Conservation (phyloP, 768 basidiomycete species). For the Lentinula lateritia region DNA sequence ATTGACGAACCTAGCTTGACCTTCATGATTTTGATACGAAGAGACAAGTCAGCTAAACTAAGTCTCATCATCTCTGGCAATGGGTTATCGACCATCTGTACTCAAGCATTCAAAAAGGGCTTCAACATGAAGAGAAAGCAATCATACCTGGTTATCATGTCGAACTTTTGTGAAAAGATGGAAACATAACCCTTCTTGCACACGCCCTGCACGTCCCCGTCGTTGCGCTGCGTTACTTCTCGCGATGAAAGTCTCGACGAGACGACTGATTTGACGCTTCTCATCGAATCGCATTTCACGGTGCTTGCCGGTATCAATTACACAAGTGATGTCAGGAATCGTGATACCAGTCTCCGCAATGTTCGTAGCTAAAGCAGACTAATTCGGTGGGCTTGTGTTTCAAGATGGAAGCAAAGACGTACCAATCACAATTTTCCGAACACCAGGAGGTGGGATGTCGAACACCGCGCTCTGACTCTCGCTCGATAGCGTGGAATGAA, state of each 20-base stretch:
- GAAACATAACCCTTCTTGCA: constrained; percentile 85
- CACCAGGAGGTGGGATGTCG: constrained; percentile 72
- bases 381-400: neutral
- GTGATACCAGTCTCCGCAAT: constrained; percentile 98
- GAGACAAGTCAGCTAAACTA: constrained; percentile 85
- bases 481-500: constrained; percentile 91
- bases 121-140: neutral
- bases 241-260: constrained; percentile 89
- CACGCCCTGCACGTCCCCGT: constrained; percentile 88
- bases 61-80: constrained; percentile 94
- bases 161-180: constrained; percentile 90
- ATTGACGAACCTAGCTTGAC: constrained; percentile 80
- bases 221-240: constrained; percentile 88
- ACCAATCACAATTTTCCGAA: constrained; percentile 95
- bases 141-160: constrained; percentile 68
- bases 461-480: constrained; percentile 91
- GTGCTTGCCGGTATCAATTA: constrained; percentile 92
- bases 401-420: constrained; percentile 15
- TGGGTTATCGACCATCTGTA: constrained; percentile 81
- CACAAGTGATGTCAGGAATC: constrained; percentile 95
- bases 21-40: constrained; percentile 92
- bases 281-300: constrained; percentile 98
- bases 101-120: constrained; percentile 4
- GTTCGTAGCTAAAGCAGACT: constrained; percentile 60
- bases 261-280: constrained; percentile 89